Conservation (phyloP, 2,329 filamentous ascomycete species). For the Monosporascus sp. region DNA sequence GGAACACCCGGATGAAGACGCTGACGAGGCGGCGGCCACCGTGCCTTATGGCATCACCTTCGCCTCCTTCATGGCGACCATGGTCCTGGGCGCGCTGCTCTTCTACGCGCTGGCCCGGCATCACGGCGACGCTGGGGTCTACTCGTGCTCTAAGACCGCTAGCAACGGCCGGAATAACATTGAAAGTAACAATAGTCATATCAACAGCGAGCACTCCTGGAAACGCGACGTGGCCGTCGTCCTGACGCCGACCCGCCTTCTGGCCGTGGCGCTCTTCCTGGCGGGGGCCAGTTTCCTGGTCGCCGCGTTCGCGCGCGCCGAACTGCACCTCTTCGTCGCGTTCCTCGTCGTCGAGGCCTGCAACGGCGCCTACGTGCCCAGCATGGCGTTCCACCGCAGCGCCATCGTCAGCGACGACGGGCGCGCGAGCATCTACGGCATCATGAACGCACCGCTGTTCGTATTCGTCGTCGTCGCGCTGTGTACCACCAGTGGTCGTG, state of each 20-base stretch:
- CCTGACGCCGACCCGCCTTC: slow-evolving; percentile 13
- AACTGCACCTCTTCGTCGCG: slow-evolving; percentile 18
- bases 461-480: slow-evolving; percentile 49
- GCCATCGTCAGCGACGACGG: slow-evolving; percentile 22
- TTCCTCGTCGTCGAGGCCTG: slow-evolving; percentile 29
- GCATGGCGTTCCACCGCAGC: slow-evolving; percentile 27
- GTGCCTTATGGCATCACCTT: slow-evolving; percentile 49
- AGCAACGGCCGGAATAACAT: neutral
- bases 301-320: slow-evolving; percentile 14
- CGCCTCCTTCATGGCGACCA: slow-evolving; percentile 53
- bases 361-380: slow-evolving; percentile 29
- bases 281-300: slow-evolving; percentile 19
- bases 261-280: slow-evolving; percentile 15
- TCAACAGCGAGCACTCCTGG: neutral
- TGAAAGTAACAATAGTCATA: neutral
- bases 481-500: slow-evolving; percentile 27
- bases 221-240: neutral
- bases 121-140: slow-evolving; percentile 11
- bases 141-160: neutral
- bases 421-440: slow-evolving; percentile 25
- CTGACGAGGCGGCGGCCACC: slow-evolving; percentile 4
- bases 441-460: slow-evolving; percentile 49
- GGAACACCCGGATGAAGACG: slow-evolving; percentile 4
- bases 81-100: slow-evolving; percentile 53
- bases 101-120: slow-evolving; percentile 36